Percentiles rank a stretch among this genome's conserved stretches.
Evolutionary conservation across 306 rosid genomes (phyloP).

Genomic region (Fagus crenata): DNA sequence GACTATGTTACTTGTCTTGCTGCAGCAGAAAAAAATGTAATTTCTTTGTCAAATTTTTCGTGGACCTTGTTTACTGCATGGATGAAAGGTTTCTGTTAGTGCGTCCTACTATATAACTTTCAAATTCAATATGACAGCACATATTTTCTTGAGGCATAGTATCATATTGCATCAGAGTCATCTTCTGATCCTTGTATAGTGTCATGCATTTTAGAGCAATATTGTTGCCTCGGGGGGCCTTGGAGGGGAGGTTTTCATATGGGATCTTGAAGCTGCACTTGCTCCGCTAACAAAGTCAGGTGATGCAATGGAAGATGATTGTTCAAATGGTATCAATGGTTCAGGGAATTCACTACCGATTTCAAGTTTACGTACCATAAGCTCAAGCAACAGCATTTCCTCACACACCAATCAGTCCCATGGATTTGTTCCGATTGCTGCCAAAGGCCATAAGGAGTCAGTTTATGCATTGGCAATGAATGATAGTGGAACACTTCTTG

Average conservation of each 20-base stretch:
- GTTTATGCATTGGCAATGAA: slow-evolving; percentile 97
- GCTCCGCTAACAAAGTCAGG: slow-evolving; percentile 64
- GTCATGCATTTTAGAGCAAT: slow-evolving; percentile 99
- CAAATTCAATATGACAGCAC: slow-evolving; percentile 26
- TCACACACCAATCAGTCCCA: slow-evolving; percentile 68
- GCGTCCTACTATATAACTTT: slow-evolving; percentile 8
- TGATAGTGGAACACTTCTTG: slow-evolving; percentile 86
- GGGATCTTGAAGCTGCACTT: slow-evolving; percentile 94
- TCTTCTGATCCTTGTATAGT: slow-evolving; percentile 85
- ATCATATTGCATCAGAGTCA: slow-evolving; percentile 42
- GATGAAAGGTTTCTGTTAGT: slow-evolving; percentile 31
- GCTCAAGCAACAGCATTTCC: slow-evolving; percentile 79
- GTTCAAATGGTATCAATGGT: slow-evolving; percentile 70
- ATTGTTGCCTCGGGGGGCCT: slow-evolving; percentile 99
- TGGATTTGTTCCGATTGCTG: slow-evolving; percentile 81
- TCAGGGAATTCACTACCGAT: slow-evolving; percentile 66
- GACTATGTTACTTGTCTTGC: slow-evolving; percentile 98
- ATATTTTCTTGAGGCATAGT: slow-evolving; percentile 32
- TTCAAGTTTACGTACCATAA: slow-evolving; percentile 74
- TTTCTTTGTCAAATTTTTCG: slow-evolving; percentile 43
- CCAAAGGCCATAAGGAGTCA: slow-evolving; percentile 99
- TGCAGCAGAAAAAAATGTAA: slow-evolving; percentile 90
- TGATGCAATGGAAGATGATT: slow-evolving; percentile 72
- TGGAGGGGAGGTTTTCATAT: slow-evolving; percentile 98
- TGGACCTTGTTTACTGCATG: slow-evolving; percentile 29